Percentiles rank a stretch among this genome's conserved stretches.
Conservation (phyloP, 129 eudicot species). For the Tagetes erecta region DNA sequence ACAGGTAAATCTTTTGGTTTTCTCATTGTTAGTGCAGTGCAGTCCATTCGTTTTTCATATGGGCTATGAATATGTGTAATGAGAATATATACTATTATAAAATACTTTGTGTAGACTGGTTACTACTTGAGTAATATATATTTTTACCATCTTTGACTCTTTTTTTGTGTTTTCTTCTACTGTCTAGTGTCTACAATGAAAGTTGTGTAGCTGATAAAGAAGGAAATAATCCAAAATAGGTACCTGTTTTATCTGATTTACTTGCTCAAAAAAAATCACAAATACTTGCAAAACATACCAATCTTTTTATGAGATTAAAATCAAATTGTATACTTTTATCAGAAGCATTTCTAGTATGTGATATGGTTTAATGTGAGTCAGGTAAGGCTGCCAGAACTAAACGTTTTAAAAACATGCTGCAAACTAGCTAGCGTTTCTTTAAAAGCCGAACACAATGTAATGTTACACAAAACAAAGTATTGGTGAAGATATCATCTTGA, state of each 20-base stretch:
- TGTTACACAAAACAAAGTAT: too few relatives aligned
- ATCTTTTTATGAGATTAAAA: too few relatives aligned
- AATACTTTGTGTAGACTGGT: not conserved
- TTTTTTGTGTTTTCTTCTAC: not conserved
- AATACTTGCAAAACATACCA: not conserved
- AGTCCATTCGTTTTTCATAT: conserved; percentile 2
- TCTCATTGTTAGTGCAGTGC: not conserved
- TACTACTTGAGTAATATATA: not conserved
- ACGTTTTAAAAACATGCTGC: too few relatives aligned
- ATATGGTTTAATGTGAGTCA: too few relatives aligned
- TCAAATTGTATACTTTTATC: too few relatives aligned
- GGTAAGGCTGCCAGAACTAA: too few relatives aligned
- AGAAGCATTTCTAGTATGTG: too few relatives aligned
- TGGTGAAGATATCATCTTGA: not conserved
- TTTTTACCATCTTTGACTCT: not conserved
- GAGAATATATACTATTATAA: not conserved
- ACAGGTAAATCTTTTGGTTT: not conserved
- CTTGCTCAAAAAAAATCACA: not conserved
- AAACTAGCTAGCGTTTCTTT: too few relatives aligned
- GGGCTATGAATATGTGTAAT: conserved; percentile 1
- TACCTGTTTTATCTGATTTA: not conserved
- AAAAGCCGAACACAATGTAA: too few relatives aligned
- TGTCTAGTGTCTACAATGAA: not conserved
- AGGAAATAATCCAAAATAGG: not conserved
- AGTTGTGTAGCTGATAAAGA: not conserved